These are phyloP conservation scores for Pseudevernia furfuracea DNA, from an alignment of 495 filamentous ascomycete genomes.

Conservation along the genomic window DNA sequence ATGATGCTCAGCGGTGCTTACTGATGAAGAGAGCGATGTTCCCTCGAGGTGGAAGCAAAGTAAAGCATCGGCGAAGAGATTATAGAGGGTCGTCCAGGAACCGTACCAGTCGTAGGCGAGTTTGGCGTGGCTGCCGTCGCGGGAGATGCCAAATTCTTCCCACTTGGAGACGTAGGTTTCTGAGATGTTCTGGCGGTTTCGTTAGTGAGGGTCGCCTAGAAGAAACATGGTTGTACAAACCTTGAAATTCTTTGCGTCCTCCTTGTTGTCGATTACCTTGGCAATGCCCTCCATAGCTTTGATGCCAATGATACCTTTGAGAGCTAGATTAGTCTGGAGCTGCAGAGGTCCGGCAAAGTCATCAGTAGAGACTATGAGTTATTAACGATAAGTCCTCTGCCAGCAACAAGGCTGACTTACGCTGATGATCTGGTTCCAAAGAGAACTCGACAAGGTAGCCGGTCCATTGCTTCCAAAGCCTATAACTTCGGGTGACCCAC, in stretches of 20 bases:
- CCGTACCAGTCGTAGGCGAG: constrained; percentile 92
- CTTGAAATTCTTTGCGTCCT: constrained; percentile 61
- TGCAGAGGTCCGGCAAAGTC: constrained; percentile 93
- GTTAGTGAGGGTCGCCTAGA: not conserved
- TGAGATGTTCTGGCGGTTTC: constrained; percentile 49
- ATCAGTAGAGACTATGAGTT: constrained; percentile 64
- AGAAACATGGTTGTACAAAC: constrained; percentile 25
- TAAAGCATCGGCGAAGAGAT: constrained; percentile 74
- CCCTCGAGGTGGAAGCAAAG: constrained; percentile 70
- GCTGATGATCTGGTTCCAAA: constrained; percentile 76
- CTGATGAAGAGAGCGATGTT: constrained; percentile 23
- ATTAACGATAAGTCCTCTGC: not conserved
- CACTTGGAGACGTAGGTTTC: constrained; percentile 74
- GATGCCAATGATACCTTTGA: constrained; percentile 93
- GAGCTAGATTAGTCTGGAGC: constrained; percentile 84
- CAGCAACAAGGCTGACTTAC: constrained; percentile 32
- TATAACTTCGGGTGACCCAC: constrained; percentile 61
- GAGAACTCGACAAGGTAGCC: constrained; percentile 82
- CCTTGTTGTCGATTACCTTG: constrained; percentile 54
- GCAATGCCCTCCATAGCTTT: constrained; percentile 86
- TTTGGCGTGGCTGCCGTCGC: constrained; percentile 79
- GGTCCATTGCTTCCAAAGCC: constrained; percentile 89
- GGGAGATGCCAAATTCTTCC: constrained; percentile 70
- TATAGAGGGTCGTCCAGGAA: constrained; percentile 92
- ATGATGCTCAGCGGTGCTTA: not conserved